Evolutionary conservation across 352 stramenopile species (phyloP), one percentile per base, ranked within the genome.

Genomic region (Globisporangium paroecandrum): DNA sequence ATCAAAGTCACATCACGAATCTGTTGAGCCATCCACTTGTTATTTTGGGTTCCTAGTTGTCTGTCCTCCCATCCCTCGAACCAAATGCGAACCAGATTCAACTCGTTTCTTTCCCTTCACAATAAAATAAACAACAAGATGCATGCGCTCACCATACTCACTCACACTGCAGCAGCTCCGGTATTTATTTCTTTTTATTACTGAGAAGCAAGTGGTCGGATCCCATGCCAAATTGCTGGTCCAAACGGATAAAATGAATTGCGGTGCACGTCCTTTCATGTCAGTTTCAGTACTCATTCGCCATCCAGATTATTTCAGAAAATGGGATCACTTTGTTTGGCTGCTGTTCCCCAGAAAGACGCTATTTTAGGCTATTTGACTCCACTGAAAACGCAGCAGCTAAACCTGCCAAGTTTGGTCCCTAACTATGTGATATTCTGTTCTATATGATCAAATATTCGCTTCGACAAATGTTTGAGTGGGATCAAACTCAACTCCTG

Each of bases 1-100:
- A 32, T 32, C 29, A 32, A 49, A 49, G 41, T 47, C 41, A 49
- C 41, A 20, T 49, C 41, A n/a, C 41, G 54, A 43, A 60, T 60
- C 55, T 60, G 20, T 12, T 22, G 53, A 20, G 13, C 34, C 27
- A 58, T 58, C 29, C 53, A 58, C 25, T 29, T 36, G 5, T 22
- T 51, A 51, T 51, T 51, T 51, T 51, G 43, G 43, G 43, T 10
- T 12, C 18, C 43, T 20, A 22, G 5, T 1, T n/a, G 18, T 10
- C 20, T 49, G 41, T 20, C 43, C 43, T 51, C 43, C 43, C 43
- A 51, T 51, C 43, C 43, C 43, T 22, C 18, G 38, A 46, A 46
- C 15, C 38, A 46, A 51, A 51, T n/a, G 15, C 13, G 41, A 51
- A 51, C 18, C 43, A 24, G 43, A 51, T 51, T 51, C 43, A 24